phyloP scores from a whole-genome alignment of 257 asterid genomes.

The Salvia splendens region DNA sequence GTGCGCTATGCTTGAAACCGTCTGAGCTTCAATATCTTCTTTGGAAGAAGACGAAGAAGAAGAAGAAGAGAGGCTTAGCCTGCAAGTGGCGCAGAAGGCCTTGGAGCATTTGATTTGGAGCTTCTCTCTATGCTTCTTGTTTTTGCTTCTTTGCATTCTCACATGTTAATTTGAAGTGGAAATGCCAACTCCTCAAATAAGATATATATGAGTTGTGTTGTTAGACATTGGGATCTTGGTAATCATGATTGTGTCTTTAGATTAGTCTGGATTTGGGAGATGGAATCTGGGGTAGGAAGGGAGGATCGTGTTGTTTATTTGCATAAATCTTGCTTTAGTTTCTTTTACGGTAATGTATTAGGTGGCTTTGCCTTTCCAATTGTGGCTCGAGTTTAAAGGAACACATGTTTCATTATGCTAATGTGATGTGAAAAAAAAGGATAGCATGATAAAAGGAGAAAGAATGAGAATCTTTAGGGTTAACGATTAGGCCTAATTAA shows the following conservation, averaged over 20 bases:
- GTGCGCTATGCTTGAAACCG: slow-evolving; percentile 64
- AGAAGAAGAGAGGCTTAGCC: slow-evolving; percentile 59
- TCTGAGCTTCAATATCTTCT: slow-evolving; percentile 38
- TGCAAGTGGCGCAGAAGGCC: slow-evolving; percentile 59
- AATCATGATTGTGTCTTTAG: slow-evolving; percentile 54
- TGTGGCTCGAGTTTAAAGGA: slow-evolving; percentile 49
- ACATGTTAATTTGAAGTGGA: slow-evolving; percentile 33
- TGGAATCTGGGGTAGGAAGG: slow-evolving; percentile 32
- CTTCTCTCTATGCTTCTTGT: slow-evolving; percentile 50
- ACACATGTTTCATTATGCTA: slow-evolving; percentile 16
- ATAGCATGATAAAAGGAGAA: not conserved
- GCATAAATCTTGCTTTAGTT: slow-evolving; percentile 39
- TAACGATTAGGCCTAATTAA: slow-evolving; percentile 1
- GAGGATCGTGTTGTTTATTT: slow-evolving; percentile 38
- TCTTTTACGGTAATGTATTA: slow-evolving; percentile 41
- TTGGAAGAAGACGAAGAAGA: slow-evolving; percentile 62
- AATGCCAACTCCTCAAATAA: slow-evolving; percentile 27
- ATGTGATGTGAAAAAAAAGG: not conserved
- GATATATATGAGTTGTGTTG: slow-evolving; percentile 40
- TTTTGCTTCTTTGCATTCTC: slow-evolving; percentile 50
- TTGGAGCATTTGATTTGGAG: slow-evolving; percentile 42
- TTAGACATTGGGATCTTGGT: slow-evolving; percentile 43
- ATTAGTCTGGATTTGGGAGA: slow-evolving; percentile 39
- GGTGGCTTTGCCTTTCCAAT: slow-evolving; percentile 53
- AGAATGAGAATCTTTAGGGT: not conserved